Percentiles rank a stretch among this genome's conserved stretches.
phyloP scores from a whole-genome alignment of 2,329 filamentous ascomycete species.

The Calonectria honghensis region DNA sequence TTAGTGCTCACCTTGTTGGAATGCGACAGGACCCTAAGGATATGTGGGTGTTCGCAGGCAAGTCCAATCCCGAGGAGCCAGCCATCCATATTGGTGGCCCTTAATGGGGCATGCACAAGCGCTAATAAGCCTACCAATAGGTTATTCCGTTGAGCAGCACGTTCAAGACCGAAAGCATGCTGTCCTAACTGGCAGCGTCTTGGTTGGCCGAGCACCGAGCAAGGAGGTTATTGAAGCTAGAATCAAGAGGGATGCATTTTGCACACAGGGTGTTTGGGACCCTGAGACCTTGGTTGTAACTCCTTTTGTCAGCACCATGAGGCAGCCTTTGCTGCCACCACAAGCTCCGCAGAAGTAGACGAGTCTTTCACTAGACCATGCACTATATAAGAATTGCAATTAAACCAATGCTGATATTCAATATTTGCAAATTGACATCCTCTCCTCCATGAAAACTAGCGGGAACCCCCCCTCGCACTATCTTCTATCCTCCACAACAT shows the following conservation, averaged over 20 bases:
- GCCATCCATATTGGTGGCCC: no score
- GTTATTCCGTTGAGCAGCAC: neutral
- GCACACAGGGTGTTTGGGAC: slow-evolving; percentile 23
- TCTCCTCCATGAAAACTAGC: no score
- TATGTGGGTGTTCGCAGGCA: slow-evolving; percentile 25
- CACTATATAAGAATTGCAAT: no score
- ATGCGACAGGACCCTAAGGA: slow-evolving; percentile 26
- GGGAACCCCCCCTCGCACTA: no score
- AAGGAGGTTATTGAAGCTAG: slow-evolving; percentile 8
- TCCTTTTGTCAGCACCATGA: neutral
- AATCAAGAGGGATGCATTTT: slow-evolving; percentile 21
- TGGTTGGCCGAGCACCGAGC: slow-evolving; percentile 2
- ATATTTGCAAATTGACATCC: no score
- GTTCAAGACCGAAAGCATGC: neutral
- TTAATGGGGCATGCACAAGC: no score
- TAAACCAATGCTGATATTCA: no score
- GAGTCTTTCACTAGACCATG: no score
- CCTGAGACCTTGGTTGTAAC: neutral
- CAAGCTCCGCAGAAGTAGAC: no score
- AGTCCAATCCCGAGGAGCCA: neutral
- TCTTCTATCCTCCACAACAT: no score
- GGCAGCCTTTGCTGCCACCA: neutral
- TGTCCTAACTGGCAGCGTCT: slow-evolving; percentile 3
- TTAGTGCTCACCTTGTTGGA: slow-evolving; percentile 16
- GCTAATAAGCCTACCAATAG: neutral